Percentiles rank a stretch among this genome's conserved stretches.
Conservation (phyloP, 768 basidiomycete species). For the Termitomyces sp. region DNA sequence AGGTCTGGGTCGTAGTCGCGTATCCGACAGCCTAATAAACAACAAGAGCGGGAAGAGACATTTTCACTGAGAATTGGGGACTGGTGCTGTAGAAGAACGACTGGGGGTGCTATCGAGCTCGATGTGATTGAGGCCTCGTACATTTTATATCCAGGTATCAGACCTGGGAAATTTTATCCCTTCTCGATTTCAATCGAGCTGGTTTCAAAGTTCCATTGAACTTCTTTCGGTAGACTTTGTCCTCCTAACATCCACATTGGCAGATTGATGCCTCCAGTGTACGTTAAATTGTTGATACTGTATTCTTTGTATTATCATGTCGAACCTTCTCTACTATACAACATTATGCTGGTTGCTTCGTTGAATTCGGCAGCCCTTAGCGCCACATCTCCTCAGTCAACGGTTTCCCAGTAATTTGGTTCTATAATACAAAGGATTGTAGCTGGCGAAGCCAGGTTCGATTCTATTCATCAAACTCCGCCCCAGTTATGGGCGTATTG, state of each 20-base stretch:
- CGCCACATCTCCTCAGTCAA: neutral
- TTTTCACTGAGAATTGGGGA: neutral
- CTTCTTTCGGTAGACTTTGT: neutral
- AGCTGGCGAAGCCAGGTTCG: neutral
- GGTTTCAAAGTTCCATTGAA: neutral
- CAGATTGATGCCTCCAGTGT: neutral
- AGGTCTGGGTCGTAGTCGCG: neutral
- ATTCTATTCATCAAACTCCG: neutral
- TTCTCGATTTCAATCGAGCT: neutral
- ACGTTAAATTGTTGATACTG: neutral
- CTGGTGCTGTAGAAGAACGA: neutral
- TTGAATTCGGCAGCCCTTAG: neutral
- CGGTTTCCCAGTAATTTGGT: neutral
- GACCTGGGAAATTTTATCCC: neutral
- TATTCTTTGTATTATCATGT: too few species aligned
- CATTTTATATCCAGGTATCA: neutral
- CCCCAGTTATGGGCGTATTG: neutral
- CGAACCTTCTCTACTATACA: too few species aligned
- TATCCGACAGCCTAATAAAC: neutral
- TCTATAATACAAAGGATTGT: neutral
- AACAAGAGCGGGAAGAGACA: neutral
- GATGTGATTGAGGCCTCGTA: too few species aligned
- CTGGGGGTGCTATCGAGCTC: neutral
- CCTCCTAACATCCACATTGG: neutral
- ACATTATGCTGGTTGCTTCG: neutral